phyloP scores from a whole-genome alignment of 75 land plant species.

The Sequoia sempervirens region DNA sequence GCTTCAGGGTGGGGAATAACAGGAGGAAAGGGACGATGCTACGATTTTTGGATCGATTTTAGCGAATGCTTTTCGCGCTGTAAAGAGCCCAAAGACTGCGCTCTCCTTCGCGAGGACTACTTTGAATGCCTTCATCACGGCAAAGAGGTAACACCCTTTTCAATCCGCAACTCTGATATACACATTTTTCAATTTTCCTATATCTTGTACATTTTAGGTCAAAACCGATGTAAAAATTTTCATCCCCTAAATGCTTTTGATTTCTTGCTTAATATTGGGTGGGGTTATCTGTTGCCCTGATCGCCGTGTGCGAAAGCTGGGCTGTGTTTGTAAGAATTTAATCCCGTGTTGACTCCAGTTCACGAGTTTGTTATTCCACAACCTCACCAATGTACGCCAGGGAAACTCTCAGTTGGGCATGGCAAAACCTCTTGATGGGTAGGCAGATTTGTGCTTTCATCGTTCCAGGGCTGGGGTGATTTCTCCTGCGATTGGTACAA shows the following conservation, averaged over 20 bases:
- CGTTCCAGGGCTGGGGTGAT: not conserved
- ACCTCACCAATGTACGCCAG: not conserved
- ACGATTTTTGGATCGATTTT: constrained; percentile 94
- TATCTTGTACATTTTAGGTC: no score
- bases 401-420: not conserved
- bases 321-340: not conserved
- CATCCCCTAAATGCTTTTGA: no score
- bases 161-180: no score
- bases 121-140: constrained; percentile 97
- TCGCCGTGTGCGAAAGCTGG: not conserved
- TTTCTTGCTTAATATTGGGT: not conserved
- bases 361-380: not conserved
- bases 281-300: not conserved
- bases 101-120: constrained; percentile 89
- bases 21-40: constrained; percentile 89
- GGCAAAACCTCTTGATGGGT: not conserved
- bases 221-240: no score
- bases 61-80: constrained; percentile 94
- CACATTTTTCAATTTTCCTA: no score
- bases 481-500: not conserved
- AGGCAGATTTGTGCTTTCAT: not conserved
- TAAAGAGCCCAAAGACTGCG: constrained; percentile 77
- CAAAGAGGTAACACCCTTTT: constrained; percentile 64
- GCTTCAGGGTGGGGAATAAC: constrained; percentile 96
- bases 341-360: not conserved